Evolutionary conservation across 108 stramenopile genomes (phyloP), one percentile per base, ranked within the genome.

Genomic region (Pseudonitzschia multiseries): DNA sequence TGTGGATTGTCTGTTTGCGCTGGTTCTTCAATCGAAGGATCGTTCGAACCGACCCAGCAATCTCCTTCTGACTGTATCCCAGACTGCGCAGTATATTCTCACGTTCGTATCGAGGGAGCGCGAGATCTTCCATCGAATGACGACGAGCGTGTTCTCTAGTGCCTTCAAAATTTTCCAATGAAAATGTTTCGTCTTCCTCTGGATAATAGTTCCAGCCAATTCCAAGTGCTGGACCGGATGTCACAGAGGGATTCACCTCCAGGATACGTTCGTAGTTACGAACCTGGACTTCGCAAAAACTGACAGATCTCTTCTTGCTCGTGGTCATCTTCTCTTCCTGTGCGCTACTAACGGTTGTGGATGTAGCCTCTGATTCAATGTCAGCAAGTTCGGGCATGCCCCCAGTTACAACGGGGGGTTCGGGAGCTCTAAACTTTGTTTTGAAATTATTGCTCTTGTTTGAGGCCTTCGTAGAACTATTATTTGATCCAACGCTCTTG

Each of bases 231-330:
- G 86, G 84, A 0, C 90, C 90, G 46, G 52, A 70, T 17, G 77
- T 68, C 2, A 91, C 90, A 17, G 84, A 65, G n/a, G 90, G 90
- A 56, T 91, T 89, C 32, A 88, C 83, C 2, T 79, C 78, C 10
- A 86, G 60, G n/a, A 72, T 57, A 0, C 73, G 83, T 50, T 72
- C 83, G 67, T 88, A 88, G 20, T 77, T 68, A 26, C 87, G 84
- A 28, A 88, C 65, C 46, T 84, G 57, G 1, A 88, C 84, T 24
- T 26, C 17, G 36, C 60, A 57, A 64, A 88, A 88, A 24, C 50
- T 56, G 8, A 85, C 68, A 18, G 36, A 54, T 14, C 70, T 70
- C 9, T 71, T 60, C 33, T 44, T 48, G 4, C 46, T 67, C 44
- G 48, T 67, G 65, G 13, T 4, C 9, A 13, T 31, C 32, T 62